Evolutionary conservation across 306 rosid genomes (phyloP).

Genomic region (Quercus mongolica): DNA sequence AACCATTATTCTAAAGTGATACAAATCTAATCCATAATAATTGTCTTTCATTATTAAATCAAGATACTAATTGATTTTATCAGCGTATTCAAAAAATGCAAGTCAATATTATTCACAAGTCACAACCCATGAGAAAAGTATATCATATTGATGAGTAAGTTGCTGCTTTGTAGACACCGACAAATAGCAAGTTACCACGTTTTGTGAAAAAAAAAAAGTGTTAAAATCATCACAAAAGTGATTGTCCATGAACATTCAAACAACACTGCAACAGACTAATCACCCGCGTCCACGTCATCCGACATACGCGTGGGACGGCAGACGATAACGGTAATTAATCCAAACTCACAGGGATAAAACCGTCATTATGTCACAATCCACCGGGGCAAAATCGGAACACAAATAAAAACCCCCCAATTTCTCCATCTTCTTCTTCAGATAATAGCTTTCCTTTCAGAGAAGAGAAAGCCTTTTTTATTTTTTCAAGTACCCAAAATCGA

Average conservation of each 20-base stretch:
- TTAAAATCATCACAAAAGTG: no score
- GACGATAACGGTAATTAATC: slow-evolving; percentile 30
- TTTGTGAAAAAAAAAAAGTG: no score
- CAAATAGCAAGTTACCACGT: no score
- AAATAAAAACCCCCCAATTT: not conserved
- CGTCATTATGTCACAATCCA: slow-evolving; percentile 7
- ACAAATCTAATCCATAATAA: no score
- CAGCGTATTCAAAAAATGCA: no score
- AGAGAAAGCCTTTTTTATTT: not conserved
- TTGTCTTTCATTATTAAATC: no score
- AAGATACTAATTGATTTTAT: no score
- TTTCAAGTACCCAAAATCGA: slow-evolving; percentile 1
- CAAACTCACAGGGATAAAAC: slow-evolving; percentile 4
- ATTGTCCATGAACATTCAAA: not conserved
- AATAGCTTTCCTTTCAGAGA: not conserved
- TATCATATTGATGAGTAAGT: no score
- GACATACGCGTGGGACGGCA: not conserved
- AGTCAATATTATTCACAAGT: no score
- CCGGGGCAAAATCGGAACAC: slow-evolving; percentile 34
- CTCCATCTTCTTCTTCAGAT: not conserved
- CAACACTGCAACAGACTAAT: not conserved
- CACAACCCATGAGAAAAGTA: no score
- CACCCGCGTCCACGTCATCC: slow-evolving; percentile 24
- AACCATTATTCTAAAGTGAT: no score
- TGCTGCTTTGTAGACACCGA: no score